Evolutionary conservation across 2,329 filamentous ascomycete species (phyloP), one percentile per base, ranked within the genome.

Genomic region (Pestalotiopsis sp.): DNA sequence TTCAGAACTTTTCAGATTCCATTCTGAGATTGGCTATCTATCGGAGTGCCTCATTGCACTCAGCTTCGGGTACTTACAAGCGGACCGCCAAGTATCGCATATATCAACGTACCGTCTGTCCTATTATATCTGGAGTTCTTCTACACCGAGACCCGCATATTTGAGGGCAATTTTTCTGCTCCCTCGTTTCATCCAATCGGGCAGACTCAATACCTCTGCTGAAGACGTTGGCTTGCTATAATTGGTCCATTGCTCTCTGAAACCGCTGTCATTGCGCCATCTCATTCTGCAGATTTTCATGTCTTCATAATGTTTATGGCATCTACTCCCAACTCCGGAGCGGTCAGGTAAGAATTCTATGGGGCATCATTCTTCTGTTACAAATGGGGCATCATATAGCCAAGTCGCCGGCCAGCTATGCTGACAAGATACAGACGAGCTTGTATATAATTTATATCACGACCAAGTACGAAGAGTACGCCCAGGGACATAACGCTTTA

Each of bases 271-370:
- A n/a, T 52, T 52, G 45, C 45, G 45, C 45, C 6, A 2, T n/a
- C n/a, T 52, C n/a, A 20, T 52, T 4, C 45, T 20, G 45, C 45
- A 52, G 45, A n/a, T 52, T 39, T 62, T 62, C 59, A 62, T 20
- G 59, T 38, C 13, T 39, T 38, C 36, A 62, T 62, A 31, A 66
- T 66, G 64, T 49, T 66, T 58, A 58, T 66, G 45, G 57, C 64
- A 66, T 57, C 6, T 39, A 23, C 12, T 66, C 23, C 38, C 27
- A 58, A 27, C 9, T 39, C 27, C 64, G 58, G 20, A 57, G 64
- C 38, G 64, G 49, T 45, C 23, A 66, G 38, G 64, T 66, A 23
- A 58, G 49, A 57, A 23, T 13, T 59, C 23, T 36, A 9, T 27
- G 6, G 4, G 11, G 31, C 20, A 12, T 17, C 25, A n/a, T 17